These are phyloP conservation scores for Epichloe bromicola DNA, from an alignment of 2,329 filamentous ascomycete genomes.

Conservation along the genomic window DNA sequence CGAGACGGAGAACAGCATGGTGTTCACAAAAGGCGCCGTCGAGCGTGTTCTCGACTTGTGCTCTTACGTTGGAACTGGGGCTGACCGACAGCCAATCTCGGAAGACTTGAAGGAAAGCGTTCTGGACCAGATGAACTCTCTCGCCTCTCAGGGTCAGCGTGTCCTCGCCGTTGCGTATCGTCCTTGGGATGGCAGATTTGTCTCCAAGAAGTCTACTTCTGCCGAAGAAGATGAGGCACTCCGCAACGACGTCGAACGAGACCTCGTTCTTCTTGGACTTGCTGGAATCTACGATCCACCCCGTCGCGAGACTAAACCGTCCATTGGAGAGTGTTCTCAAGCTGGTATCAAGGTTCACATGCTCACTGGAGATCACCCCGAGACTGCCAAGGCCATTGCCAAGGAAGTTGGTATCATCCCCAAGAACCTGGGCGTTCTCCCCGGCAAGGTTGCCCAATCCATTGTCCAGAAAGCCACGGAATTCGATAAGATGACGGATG, in stretches of 20 bases:
- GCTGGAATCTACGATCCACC: conserved; percentile 80
- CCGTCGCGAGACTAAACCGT: conserved; percentile 62
- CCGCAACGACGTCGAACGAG: conserved; percentile 51
- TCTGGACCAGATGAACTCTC: conserved; percentile 39
- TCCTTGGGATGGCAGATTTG: conserved; percentile 38
- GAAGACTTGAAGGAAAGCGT: conserved; percentile 37
- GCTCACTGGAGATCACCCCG: conserved; percentile 69
- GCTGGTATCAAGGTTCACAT: conserved; percentile 73
- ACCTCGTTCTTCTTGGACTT: conserved; percentile 65
- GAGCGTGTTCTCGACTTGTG: conserved; percentile 48
- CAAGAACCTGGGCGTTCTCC: conserved; percentile 43
- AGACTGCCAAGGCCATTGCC: conserved; percentile 67
- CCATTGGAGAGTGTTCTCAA: conserved; percentile 55
- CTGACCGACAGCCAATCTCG: conserved; percentile 31
- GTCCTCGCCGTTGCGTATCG: conserved; percentile 60
- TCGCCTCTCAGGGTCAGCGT: conserved; percentile 57
- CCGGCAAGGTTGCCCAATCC: conserved; percentile 48
- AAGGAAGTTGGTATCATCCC: conserved; percentile 67
- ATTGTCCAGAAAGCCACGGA: conserved; percentile 65
- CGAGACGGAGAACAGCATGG: conserved; percentile 32
- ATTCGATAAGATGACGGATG: conserved; percentile 65
- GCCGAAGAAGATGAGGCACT: conserved; percentile 28
- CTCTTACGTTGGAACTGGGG: conserved; percentile 30
- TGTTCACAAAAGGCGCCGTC: conserved; percentile 50
- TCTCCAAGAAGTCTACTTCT: conserved; percentile 20